These are phyloP conservation scores for Knoxia roxburghii DNA, from an alignment of 257 asterid species.

Conservation along the genomic window DNA sequence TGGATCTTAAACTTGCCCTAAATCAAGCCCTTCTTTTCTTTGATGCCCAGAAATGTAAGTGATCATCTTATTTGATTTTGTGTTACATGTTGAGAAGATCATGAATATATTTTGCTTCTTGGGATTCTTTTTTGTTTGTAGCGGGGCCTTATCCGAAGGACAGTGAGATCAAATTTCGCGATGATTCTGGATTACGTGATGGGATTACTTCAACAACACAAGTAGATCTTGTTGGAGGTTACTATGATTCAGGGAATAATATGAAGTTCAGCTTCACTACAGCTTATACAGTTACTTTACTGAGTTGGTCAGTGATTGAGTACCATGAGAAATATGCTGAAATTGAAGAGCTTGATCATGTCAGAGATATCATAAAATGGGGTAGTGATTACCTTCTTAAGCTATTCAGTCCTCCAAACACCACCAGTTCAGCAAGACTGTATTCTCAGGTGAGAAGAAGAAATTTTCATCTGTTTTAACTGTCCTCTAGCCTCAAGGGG, in stretches of 20 bases:
- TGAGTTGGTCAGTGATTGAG: slow-evolving; percentile 62
- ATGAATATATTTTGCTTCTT: not conserved
- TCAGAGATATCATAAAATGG: slow-evolving; percentile 51
- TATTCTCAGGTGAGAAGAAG: slow-evolving; percentile 43
- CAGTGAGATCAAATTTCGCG: slow-evolving; percentile 30
- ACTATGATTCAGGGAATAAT: slow-evolving; percentile 59
- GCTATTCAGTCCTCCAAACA: slow-evolving; percentile 32
- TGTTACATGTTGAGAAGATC: not conserved
- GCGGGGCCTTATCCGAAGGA: slow-evolving; percentile 36
- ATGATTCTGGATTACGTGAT: slow-evolving; percentile 47
- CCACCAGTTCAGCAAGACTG: slow-evolving; percentile 23
- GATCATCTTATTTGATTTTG: not conserved
- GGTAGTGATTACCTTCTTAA: slow-evolving; percentile 56
- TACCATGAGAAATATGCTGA: slow-evolving; percentile 50
- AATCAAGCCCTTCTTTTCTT: slow-evolving; percentile 52
- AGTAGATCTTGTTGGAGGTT: slow-evolving; percentile 57
- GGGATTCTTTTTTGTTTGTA: slow-evolving; percentile 13
- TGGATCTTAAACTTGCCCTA: slow-evolving; percentile 32
- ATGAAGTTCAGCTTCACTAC: slow-evolving; percentile 50
- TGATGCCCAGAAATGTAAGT: slow-evolving; percentile 52
- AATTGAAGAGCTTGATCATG: slow-evolving; percentile 52
- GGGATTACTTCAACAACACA: slow-evolving; percentile 23
- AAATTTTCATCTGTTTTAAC: not conserved
- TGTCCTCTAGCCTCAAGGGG: not conserved
- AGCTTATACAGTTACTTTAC: slow-evolving; percentile 47